These are phyloP conservation scores for Kokia cookei DNA, from an alignment of 441 rosid species.

Conservation along the genomic window DNA sequence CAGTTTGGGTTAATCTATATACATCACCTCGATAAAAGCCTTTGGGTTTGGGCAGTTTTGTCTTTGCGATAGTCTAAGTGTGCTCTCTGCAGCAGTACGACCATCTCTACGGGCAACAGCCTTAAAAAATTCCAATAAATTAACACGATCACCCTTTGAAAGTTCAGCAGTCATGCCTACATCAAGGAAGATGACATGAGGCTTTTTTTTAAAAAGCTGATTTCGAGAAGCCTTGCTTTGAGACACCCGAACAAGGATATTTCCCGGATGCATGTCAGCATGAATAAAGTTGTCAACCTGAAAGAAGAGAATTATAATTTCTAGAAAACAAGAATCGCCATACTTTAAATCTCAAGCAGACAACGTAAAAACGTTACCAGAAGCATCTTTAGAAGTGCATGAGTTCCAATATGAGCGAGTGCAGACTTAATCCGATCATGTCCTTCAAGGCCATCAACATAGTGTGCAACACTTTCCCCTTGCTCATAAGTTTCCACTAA, in stretches of 20 bases:
- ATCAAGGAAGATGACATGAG: constrained; percentile 96
- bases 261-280: constrained; percentile 99
- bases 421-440: constrained; percentile 70
- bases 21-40: constrained; percentile 78
- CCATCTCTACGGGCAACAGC: constrained; percentile 96
- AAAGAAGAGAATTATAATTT: constrained; percentile 15
- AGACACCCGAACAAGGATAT: constrained; percentile 84
- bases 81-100: constrained; percentile 79
- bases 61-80: constrained; percentile 71
- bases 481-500: constrained; percentile 96
- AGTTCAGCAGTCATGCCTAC: constrained; percentile 99
- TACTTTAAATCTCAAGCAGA: background rate
- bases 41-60: constrained; percentile 94
- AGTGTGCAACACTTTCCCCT: constrained; percentile 85
- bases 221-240: constrained; percentile 60
- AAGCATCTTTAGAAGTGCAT: constrained; percentile 99
- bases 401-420: constrained; percentile 97
- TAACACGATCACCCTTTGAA: constrained; percentile 74
- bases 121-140: constrained; percentile 85
- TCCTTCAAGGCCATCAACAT: constrained; percentile 80
- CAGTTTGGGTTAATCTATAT: constrained; percentile 30
- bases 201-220: constrained; percentile 75
- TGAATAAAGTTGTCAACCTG: constrained; percentile 99
- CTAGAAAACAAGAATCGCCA: background rate
- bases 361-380: constrained; percentile 38